phyloP scores from a whole-genome alignment of 306 rosid genomes.

The Luffa acutangula region DNA sequence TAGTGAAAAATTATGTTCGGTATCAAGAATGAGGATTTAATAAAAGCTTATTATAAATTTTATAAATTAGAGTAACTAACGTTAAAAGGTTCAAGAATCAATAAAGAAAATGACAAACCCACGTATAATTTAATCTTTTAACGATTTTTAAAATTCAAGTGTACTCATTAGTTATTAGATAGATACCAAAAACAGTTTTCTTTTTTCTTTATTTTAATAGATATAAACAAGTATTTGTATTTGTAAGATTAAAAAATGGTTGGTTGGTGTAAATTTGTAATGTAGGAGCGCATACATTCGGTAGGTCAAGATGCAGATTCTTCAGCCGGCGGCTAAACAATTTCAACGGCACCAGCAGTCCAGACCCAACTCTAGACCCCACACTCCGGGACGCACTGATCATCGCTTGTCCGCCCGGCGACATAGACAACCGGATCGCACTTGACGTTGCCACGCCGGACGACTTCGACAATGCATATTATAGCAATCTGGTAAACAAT shows the following conservation, averaged over 20 bases:
- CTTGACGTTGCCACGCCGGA: conserved; percentile 27
- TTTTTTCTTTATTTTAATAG: background rate
- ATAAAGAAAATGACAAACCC: too few relatives aligned
- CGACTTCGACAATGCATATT: conserved; percentile 29
- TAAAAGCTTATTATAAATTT: too few relatives aligned
- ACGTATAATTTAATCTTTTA: too few relatives aligned
- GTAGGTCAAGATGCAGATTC: conserved; percentile 18
- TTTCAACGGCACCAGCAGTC: conserved; percentile 9
- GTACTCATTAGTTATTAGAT: too few relatives aligned
- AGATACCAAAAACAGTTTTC: too few relatives aligned
- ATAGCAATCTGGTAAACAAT: conserved; percentile 13
- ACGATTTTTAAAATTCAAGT: too few relatives aligned
- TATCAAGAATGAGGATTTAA: too few relatives aligned
- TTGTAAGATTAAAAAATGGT: background rate
- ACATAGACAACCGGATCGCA: background rate
- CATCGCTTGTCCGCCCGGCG: conserved; percentile 24
- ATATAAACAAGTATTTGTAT: background rate
- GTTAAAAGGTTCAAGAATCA: too few relatives aligned
- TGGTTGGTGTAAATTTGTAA: background rate
- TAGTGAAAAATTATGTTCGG: too few relatives aligned
- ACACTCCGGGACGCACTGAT: conserved; percentile 15
- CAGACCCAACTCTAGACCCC: conserved; percentile 28
- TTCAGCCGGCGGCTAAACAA: conserved; percentile 18
- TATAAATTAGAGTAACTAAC: too few relatives aligned
- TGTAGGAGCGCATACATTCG: conserved; percentile 40